Percentiles rank a stretch among this genome's conserved stretches.
Evolutionary conservation across 768 basidiomycete genomes (phyloP).

Genomic region (Crepidotus variabilis): DNA sequence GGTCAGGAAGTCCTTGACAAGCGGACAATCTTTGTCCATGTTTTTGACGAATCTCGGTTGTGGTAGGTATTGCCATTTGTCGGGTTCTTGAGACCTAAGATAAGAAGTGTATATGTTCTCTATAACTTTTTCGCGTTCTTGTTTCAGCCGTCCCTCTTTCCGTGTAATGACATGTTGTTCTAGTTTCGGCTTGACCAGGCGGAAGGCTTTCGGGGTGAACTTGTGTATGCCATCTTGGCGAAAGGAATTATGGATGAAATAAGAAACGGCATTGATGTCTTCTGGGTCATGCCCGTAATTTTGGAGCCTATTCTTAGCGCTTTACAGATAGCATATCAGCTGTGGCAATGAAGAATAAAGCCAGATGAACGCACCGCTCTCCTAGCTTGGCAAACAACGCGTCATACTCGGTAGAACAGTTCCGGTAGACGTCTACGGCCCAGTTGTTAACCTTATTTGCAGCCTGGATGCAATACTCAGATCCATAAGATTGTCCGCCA

Average conservation of each 20-base stretch:
- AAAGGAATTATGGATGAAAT: constrained; percentile 9
- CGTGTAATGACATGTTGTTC: constrained; percentile 9
- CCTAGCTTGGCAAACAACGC: background rate
- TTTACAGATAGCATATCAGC: background rate
- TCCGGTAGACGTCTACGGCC: constrained; percentile 15
- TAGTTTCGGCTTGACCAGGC: constrained; percentile 12
- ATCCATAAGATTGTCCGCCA: background rate
- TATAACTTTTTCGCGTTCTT: constrained; percentile 13
- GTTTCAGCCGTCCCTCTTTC: constrained; percentile 11
- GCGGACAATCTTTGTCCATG: constrained; percentile 3
- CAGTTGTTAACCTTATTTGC: constrained; percentile 14
- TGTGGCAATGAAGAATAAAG: background rate
- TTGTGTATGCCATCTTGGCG: constrained; percentile 8
- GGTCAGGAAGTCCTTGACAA: constrained; percentile 13
- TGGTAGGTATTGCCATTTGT: constrained; percentile 17
- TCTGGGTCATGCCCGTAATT: constrained; percentile 14
- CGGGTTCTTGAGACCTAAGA: constrained; percentile 11
- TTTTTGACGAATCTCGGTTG: constrained; percentile 4
- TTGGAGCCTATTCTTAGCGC: constrained; percentile 15
- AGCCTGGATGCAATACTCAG: constrained; percentile 3
- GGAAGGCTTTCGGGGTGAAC: constrained; percentile 15
- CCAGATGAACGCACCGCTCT: background rate
- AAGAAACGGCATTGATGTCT: constrained; percentile 12
- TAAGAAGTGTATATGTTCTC: constrained; percentile 15
- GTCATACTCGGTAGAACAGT: constrained; percentile 11